Evolutionary conservation across 1,284 basidiomycete genomes (phyloP), one percentile per base, ranked within the genome.

Genomic region (Fomes fomentarius): DNA sequence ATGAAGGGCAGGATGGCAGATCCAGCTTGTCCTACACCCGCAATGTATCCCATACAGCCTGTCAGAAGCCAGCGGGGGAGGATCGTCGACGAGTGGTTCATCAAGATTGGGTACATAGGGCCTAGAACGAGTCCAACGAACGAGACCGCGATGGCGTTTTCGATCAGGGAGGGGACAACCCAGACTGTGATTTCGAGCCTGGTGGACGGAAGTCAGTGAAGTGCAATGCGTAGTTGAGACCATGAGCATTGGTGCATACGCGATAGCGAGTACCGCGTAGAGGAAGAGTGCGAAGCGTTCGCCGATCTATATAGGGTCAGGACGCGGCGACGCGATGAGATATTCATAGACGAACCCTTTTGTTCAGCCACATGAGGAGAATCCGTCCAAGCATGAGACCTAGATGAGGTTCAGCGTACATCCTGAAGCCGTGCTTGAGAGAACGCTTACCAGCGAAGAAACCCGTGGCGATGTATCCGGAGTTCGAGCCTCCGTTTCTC

Each of bases 41-140:
- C 78, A 24, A 85, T 83, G 81, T 84, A 85, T 3, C 87, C 87
- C 37, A 89, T 82, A n/a, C 82, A 78, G 2, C 76, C 84, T 0
- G 80, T 82, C 45, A 88, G 77, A 10, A 89, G 72, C 75, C 82
- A 84, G 10, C 74, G 74, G 7, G 87, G 87, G 4, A 91, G 69
- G 49, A 89, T 74, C 5, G 77, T 73, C 14, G 78, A 76, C 6
- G 82, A 72, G 52, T 83, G 76, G 61, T 82, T 83, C 73, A 86
- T 80, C 14, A 82, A 78, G 52, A 87, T 83, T 0, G 85, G 86
- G 64, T 85, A 89, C 75, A 87, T 83, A 0, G 86, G 86, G 0
- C 64, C 66, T 14, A 66, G 51, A 3, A 65, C 47, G 30, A 66
- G 52, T 10, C 87, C 86, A 49, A 86, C 72, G 47, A 86, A 63